Evolutionary conservation across 352 stramenopile species (phyloP), one percentile per base, ranked within the genome.

Genomic region (Globisporangium cystogenes): DNA sequence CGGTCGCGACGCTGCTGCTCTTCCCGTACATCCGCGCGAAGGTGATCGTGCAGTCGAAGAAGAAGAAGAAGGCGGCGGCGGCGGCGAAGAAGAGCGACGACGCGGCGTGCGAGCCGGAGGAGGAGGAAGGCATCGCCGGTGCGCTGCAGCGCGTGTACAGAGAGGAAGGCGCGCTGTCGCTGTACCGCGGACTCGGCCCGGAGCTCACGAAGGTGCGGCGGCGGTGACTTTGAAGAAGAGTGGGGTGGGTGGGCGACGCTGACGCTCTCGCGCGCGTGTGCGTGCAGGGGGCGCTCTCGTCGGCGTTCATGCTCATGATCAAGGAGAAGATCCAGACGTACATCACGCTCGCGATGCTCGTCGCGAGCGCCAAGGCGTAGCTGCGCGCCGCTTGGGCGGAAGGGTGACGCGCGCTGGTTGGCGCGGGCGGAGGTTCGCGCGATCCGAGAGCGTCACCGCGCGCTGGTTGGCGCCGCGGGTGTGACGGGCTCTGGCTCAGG

Each of bases 1-100:
- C 91, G 14, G 74, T 99, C 11, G 91, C 96, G 26, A 98, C 95
- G n/a, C 74, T 99, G 41, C 49, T 97, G n/a, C 75, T 98, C 26
- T 99, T 98, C 76, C 96, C 96, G 4, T 98, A 98, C 74, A 96
- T 98, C 31, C 84, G 96, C 42, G 96, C 93, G 35, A 98, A 98
- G 76, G 95, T 98, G 24, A 72, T 98, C 48, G 74, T 98, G 64
- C 93, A 98, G 59, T 62, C 74, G 52, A 96, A 85, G 55, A 76
- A 88, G 59, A 94, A 92, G 62, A 77, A 74, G 43, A 59, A 65
- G 60, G 78, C 75, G 40, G 60, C 66, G 23, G 36, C 52, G 11
- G 18, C 18, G 29, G 3, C 2, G 26, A 29, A 52, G 41, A 57
- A 61, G 29, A 49, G 27, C 21, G 52, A 33, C 20, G 47, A 47